Base-by-base conservation (phyloP, 208 protist genomes). In the Naegleria fowleri region DNA sequence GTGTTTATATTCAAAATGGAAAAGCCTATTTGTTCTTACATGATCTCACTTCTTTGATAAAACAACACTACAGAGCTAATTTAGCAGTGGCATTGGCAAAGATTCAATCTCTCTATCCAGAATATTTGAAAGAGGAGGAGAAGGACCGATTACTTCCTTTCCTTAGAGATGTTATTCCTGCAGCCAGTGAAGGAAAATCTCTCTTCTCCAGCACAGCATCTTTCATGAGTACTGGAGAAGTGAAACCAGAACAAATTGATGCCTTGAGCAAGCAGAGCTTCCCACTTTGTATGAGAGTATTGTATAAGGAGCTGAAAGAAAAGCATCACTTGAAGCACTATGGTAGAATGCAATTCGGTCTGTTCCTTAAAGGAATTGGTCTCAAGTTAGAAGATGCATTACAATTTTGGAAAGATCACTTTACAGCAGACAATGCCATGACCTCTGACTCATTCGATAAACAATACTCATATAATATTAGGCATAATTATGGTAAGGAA, bases 401-500 rank as follows among this genome's bases (percentile, higher is more conserved):
- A 0, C 29, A 22, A 9, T 95, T 92, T 84, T 96, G 94, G 94
- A 92, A 91, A 16, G 25, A 39, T 0, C 58, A 93, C 25, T 95
- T 96, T 67, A 90, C 90, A 15, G 91, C 92, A 41, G 84, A 43
- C 16, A 92, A 94, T 86, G 5, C 83, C 9, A 58, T 76, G n/a
- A 76, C 43, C 3, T 39, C 13, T 0, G 84, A 94, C 25, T 94
- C 95, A 52, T 96, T 95, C 92, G 91, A 95, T 15, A 94, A 95
- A 79, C 84, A 93, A 15, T 95, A 96, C 86, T 36, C 58, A 19
- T 96, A 96, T 90, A 93, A 58, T 2, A 90, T 96, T 38, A 91
- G 94, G 9, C 94, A 96, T 87, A 94, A 91, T 40, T 96, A 96
- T 58, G 95, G 95, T 76, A 88, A 94, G 48, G 95, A 96, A 88